Conservation (phyloP, 148 eudicot genomes). For the Nepenthes gracilis region DNA sequence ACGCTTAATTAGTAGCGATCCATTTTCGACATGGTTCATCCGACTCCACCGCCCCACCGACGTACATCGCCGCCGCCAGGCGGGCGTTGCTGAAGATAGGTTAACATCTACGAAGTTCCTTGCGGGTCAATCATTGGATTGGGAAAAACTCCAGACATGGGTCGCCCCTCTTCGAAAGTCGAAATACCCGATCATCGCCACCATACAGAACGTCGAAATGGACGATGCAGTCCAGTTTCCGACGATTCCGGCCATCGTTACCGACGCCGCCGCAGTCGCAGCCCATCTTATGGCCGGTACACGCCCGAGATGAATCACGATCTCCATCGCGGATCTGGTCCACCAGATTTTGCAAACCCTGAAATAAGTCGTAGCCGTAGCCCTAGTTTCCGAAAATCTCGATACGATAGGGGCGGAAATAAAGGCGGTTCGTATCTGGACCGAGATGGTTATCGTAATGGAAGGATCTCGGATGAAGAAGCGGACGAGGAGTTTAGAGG, state of each 20-base stretch:
- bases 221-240: conserved; percentile 27
- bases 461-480: conserved; percentile 42
- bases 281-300: conserved; percentile 42
- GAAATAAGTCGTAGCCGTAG: conserved; percentile 9
- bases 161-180: conserved; percentile 37
- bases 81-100: no score
- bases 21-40: no score
- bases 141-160: conserved; percentile 21
- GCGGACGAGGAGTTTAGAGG: conserved; percentile 79
- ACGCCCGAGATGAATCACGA: conserved; percentile 9
- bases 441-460: conserved; percentile 21
- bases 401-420: conserved; percentile 17
- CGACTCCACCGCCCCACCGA: no score
- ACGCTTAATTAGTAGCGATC: no score
- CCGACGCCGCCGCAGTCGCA: conserved; percentile 32
- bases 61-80: no score
- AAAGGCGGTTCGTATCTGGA: conserved; percentile 25
- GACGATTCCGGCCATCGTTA: conserved; percentile 17
- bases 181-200: conserved; percentile 29
- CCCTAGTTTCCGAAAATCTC: conserved; percentile 12
- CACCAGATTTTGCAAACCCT: conserved; percentile 33
- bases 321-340: conserved; percentile 11
- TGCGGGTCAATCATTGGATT: no score
- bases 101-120: no score
- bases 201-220: conserved; percentile 1